Evolutionary conservation across 1,139 yeast genomes (phyloP).

Genomic region (Kurtzmaniella quercitrusa): DNA sequence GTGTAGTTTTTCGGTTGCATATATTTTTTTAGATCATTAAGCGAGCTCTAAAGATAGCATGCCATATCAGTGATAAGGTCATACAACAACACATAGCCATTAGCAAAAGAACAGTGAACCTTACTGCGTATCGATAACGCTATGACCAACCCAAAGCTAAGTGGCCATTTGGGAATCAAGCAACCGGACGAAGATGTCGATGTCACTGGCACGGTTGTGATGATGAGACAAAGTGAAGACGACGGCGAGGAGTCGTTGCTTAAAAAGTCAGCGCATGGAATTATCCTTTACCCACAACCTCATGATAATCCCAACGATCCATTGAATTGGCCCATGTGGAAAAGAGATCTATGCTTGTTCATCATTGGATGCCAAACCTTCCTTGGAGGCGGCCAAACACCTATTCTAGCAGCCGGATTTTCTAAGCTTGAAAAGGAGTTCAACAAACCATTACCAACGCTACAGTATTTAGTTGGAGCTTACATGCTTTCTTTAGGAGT

Average conservation of each 20-base stretch:
- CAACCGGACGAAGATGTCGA: slow-evolving; percentile 32
- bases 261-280: slow-evolving; percentile 47
- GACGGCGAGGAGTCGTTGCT: slow-evolving; percentile 16
- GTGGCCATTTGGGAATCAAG: slow-evolving; percentile 28
- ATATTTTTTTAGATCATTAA: no score
- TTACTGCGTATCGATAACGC: background rate
- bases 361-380: slow-evolving; percentile 57
- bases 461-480: slow-evolving; percentile 56
- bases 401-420: slow-evolving; percentile 58
- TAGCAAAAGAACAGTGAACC: no score
- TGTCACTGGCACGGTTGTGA: slow-evolving; percentile 46
- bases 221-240: slow-evolving; percentile 25
- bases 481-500: slow-evolving; percentile 57
- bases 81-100: no score
- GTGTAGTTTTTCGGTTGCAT: no score
- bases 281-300: slow-evolving; percentile 70
- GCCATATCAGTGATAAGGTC: no score
- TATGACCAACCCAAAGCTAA: background rate
- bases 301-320: slow-evolving; percentile 76
- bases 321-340: slow-evolving; percentile 65
- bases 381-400: slow-evolving; percentile 61
- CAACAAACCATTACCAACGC: slow-evolving; percentile 33
- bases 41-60: no score
- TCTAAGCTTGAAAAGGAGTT: slow-evolving; percentile 39
- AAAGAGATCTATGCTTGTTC: slow-evolving; percentile 49